These are phyloP conservation scores for Schizochytrium sp. DNA, from an alignment of 108 stramenopile species.

Conservation along the genomic window DNA sequence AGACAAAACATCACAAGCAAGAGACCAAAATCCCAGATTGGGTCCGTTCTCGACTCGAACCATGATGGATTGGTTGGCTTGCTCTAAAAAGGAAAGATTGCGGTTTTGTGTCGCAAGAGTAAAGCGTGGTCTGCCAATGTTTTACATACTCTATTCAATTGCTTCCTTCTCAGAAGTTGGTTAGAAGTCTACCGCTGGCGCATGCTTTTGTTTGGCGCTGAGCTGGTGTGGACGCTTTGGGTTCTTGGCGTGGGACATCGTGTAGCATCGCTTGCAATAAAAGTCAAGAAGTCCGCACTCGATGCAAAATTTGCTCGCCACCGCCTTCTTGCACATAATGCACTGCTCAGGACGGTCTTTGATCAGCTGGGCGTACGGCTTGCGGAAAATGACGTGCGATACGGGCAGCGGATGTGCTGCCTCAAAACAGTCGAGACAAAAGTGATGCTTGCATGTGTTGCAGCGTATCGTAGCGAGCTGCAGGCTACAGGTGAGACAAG, in stretches of 20 bases:
- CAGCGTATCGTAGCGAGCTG: background rate
- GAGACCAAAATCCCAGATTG: too few relatives aligned
- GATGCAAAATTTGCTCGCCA: background rate
- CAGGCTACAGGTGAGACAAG: background rate
- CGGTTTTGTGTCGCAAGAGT: too few relatives aligned
- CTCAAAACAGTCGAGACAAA: conserved; percentile 7
- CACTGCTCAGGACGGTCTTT: background rate
- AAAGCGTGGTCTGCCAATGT: too few relatives aligned
- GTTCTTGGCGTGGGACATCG: background rate
- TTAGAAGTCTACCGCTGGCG: background rate
- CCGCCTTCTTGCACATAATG: background rate
- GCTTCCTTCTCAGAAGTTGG: too few relatives aligned
- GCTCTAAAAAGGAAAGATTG: too few relatives aligned
- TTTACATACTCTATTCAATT: too few relatives aligned
- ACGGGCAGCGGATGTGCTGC: background rate
- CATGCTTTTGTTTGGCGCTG: background rate
- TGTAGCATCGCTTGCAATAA: background rate
- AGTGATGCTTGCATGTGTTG: background rate
- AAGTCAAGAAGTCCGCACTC: background rate
- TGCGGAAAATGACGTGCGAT: background rate
- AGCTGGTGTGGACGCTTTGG: background rate
- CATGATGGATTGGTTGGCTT: too few relatives aligned
- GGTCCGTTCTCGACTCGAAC: too few relatives aligned
- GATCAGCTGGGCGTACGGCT: background rate
- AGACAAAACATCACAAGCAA: too few relatives aligned